Conservation (phyloP, 495 filamentous ascomycete genomes). For the Sordaria brevicollis region DNA sequence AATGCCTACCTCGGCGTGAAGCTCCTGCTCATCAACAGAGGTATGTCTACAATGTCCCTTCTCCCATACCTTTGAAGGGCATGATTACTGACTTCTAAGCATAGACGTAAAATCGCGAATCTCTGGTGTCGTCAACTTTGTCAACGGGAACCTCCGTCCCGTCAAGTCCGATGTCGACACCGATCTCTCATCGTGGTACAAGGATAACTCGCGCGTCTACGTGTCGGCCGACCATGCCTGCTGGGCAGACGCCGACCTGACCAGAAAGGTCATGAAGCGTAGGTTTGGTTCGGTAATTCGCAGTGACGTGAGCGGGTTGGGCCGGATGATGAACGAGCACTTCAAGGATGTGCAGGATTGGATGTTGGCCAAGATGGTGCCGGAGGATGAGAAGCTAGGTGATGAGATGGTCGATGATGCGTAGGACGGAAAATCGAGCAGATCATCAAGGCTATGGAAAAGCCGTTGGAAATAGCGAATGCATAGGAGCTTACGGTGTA, state of each 20-base stretch:
- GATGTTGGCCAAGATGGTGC: conserved; percentile 36
- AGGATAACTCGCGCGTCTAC: conserved; percentile 61
- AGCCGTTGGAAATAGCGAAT: neutral
- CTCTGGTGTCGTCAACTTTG: conserved; percentile 44
- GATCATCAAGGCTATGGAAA: too few species aligned
- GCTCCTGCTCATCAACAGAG: conserved; percentile 56
- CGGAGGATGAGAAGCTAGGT: conserved; percentile 18
- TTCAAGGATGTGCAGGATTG: conserved; percentile 45
- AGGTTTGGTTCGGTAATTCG: conserved; percentile 54
- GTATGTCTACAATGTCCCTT: conserved; percentile 26
- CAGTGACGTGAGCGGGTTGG: conserved; percentile 42
- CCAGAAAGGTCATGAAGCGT: conserved; percentile 50
- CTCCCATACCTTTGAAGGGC: neutral
- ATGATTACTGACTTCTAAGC: conserved; percentile 1
- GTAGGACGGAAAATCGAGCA: too few species aligned
- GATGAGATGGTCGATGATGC: neutral
- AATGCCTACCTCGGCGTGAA: conserved; percentile 60
- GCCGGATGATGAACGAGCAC: conserved; percentile 56
- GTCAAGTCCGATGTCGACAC: conserved; percentile 54
- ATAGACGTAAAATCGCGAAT: conserved; percentile 36
- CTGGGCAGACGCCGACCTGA: conserved; percentile 48
- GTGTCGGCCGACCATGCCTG: conserved; percentile 60
- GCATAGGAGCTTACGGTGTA: neutral
- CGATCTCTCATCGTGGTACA: conserved; percentile 62
- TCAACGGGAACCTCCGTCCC: conserved; percentile 54